Evolutionary conservation across 176 grass and related monocot genomes (phyloP), one percentile per base, ranked within the genome.

Genomic region (Calamus simplicifolius): DNA sequence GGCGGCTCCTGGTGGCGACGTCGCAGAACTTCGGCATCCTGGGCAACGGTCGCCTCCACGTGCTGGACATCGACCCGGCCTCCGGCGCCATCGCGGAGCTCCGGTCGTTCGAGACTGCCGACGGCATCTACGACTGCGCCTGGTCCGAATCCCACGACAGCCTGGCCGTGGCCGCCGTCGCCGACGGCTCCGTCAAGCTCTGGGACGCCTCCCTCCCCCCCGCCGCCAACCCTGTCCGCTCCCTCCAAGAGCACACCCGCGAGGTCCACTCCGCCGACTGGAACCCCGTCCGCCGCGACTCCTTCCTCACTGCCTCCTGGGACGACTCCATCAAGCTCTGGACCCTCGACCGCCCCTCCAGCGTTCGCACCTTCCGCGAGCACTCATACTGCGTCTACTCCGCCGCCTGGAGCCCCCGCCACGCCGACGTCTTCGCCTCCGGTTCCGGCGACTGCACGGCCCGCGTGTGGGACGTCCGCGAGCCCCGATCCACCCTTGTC

Each of bases 111-210:
- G 85, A 88, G 18, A 95, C 90, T 63, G 75, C 82, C 59, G 90
- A 95, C 63, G 82, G 72, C 66, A 74, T 95, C 60, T 95, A 86
- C 77, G 86, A 95, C 63, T 89, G 85, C 74, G 83, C 82, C 63
- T 95, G 90, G 90, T 95, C 90, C 29, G 90, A 95, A 49, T 86
- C 86, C 16, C 85, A 86, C 73, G 90, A 95, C 6, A 72, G 85
- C 60, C 85, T 89, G 61, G 79, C 81, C 72, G 85, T 78, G 50
- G 78, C 81, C 16, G 89, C 78, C 17, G 69, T 80, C 1, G 89
- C 71, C 19, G 85, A 95, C 68, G 89, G 89, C 29, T 88, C 89
- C 71, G 10, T 95, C n/a, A 86, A 83, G 63, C 78, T 95, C 30
- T 95, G 75, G 71, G 89, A 95, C 51, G 56, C 69, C 23, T 68